phyloP scores from a whole-genome alignment of 2,329 filamentous ascomycete species.

The Pseudocercospora ulei region DNA sequence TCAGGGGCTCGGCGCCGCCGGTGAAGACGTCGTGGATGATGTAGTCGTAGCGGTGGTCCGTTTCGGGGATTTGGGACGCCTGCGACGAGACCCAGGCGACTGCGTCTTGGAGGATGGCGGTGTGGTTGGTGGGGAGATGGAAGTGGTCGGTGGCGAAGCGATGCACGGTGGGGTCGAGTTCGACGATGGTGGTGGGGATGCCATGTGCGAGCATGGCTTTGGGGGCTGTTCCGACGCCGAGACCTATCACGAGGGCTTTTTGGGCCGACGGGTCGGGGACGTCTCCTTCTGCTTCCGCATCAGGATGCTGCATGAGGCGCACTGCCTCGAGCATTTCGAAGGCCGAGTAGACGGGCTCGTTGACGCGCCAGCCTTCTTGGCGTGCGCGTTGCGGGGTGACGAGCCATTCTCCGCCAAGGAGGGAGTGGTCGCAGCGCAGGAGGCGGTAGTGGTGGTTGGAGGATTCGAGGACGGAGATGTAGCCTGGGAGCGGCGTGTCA shows the following conservation, averaged over 20 bases:
- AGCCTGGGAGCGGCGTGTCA: slow-evolving; percentile 46
- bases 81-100: slow-evolving; percentile 56
- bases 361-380: slow-evolving; percentile 44
- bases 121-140: slow-evolving; percentile 64
- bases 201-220: slow-evolving; percentile 77
- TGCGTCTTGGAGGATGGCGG: slow-evolving; percentile 71
- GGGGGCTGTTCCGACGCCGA: slow-evolving; percentile 86
- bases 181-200: slow-evolving; percentile 85
- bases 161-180: slow-evolving; percentile 85
- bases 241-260: slow-evolving; percentile 71
- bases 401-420: slow-evolving; percentile 72
- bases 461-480: slow-evolving; percentile 81
- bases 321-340: slow-evolving; percentile 93
- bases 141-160: slow-evolving; percentile 78
- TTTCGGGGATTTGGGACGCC: background rate
- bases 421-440: slow-evolving; percentile 84
- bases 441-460: slow-evolving; percentile 60
- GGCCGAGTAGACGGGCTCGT: slow-evolving; percentile 89
- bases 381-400: slow-evolving; percentile 39
- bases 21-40: slow-evolving; percentile 98
- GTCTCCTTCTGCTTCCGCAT: slow-evolving; percentile 29
- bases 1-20: slow-evolving; percentile 80
- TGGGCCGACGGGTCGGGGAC: slow-evolving; percentile 33
- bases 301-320: slow-evolving; percentile 55
- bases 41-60: slow-evolving; percentile 57